Conservation (phyloP, 164 flowering plant genomes). For the Litsea cubeba region DNA sequence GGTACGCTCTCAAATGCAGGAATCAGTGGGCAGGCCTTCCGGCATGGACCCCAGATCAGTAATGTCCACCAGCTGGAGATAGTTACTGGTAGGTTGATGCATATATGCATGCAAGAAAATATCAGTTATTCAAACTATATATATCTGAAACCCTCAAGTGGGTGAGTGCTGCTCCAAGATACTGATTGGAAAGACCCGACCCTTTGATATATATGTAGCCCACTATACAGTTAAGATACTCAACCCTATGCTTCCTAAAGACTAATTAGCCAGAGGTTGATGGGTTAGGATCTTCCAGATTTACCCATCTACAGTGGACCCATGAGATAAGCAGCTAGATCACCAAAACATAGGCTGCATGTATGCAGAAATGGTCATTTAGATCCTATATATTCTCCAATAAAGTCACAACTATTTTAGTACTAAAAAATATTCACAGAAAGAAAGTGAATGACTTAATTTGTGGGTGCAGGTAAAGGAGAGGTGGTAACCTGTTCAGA, state of each 20-base stretch:
- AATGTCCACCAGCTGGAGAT: constrained; percentile 81
- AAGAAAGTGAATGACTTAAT: not conserved
- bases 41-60: constrained; percentile 84
- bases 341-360: not conserved
- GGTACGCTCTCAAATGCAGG: constrained; percentile 95
- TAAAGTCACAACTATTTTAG: not conserved
- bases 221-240: not conserved
- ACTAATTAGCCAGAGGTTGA: not conserved
- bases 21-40: constrained; percentile 88
- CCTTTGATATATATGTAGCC: not conserved
- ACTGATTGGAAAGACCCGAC: not conserved
- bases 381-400: not conserved
- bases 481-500: constrained; percentile 68
- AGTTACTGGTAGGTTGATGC: constrained; percentile 62
- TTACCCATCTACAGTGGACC: not conserved
- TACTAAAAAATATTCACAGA: not conserved
- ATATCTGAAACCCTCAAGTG: too few relatives aligned
- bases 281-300: not conserved
- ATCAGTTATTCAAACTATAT: not conserved
- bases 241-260: not conserved
- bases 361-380: not conserved
- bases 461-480: constrained; percentile 74
- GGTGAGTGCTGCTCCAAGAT: not conserved
- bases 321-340: not conserved
- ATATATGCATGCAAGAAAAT: not conserved